A percentile compares a stretch with the other conserved stretches of the same genome.
Conservation (phyloP, 2,329 filamentous ascomycete species). For the Fusarium lateritium region DNA sequence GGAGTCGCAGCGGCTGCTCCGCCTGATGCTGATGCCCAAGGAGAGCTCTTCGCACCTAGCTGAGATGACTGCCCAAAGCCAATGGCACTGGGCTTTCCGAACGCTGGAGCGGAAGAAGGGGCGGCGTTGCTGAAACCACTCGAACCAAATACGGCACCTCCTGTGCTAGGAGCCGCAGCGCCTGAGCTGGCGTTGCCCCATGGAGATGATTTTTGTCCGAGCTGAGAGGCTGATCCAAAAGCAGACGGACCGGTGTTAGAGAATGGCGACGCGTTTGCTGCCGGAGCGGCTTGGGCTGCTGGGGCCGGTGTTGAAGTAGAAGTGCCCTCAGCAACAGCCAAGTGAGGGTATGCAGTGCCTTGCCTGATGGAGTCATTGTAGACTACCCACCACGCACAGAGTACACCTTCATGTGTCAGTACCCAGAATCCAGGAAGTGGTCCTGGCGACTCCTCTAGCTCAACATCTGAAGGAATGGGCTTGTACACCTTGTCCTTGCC, state of each 20-base stretch:
- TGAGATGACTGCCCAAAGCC: conserved; percentile 69
- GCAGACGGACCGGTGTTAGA: conserved; percentile 51
- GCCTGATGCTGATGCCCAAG: conserved; percentile 62
- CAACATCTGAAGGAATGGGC: conserved; percentile 81
- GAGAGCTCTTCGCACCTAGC: conserved; percentile 65
- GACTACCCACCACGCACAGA: conserved; percentile 91
- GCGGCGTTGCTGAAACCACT: conserved; percentile 60
- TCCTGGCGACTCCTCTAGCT: conserved; percentile 82
- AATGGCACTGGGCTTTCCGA: conserved; percentile 64
- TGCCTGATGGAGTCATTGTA: conserved; percentile 88
- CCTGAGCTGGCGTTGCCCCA: conserved; percentile 61
- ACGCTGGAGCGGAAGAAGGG: conserved; percentile 59
- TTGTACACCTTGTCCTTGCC: conserved; percentile 82
- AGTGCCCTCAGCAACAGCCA: conserved; percentile 66
- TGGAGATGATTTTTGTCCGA: conserved; percentile 67
- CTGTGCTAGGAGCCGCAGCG: conserved; percentile 50
- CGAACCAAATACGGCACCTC: conserved; percentile 61
- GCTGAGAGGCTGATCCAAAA: conserved; percentile 60
- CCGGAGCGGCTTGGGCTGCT: conserved; percentile 47
- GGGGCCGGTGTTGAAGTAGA: conserved; percentile 51
- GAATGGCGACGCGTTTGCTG: conserved; percentile 54
- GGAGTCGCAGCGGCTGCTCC: conserved; percentile 51
- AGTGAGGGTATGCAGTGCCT: conserved; percentile 79
- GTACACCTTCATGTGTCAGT: conserved; percentile 88
- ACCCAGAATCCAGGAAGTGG: conserved; percentile 88